Evolutionary conservation across 257 asterid species (phyloP), one percentile per base, ranked within the genome.

Genomic region (Oldenlandia corymbosa): DNA sequence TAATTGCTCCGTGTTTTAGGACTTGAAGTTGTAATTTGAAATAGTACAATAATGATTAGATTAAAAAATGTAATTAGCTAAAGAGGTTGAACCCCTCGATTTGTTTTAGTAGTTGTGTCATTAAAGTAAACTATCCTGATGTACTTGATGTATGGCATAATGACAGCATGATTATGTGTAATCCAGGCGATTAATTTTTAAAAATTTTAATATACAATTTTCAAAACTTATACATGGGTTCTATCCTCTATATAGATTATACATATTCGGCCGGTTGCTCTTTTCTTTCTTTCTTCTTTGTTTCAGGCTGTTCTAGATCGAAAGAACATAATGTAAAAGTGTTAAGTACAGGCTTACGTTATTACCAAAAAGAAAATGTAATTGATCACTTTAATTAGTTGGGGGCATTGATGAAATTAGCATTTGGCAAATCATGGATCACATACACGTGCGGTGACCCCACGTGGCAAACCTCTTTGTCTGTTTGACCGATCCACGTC

Each of bases 371-470:
- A 34, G 7, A 3, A 34, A 34, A 34, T 34, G 7, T 34, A 34
- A 4, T 34, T 7, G 7, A 4, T 34, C 13, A 5, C 7, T 39
- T 43, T 16, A 45, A 16, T 45, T 45, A 12, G 50, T 45, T 45
- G 1, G 8, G 50, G 23, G n/a, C n/a, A 14, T 45, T 45, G 50
- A 45, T 16, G 2, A 18, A 45, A 45, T 16, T 45, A 45, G 5
- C 21, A 45, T 53, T 10, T 23, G 13, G 68, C 77, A 79, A 84
- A n/a, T n/a, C n/a, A n/a, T n/a, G 78, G 68, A 75, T 80, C 72
- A 70, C 71, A n/a, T 77, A 77, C 89, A 84, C 91, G 95, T 85
- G 96, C 77, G 70, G 67, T 36, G 90, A 88, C 20, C 94, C 96
- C 88, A 88, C n/a, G n/a, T 79, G 85, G 76, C 84, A 79, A 74